Evolutionary conservation across 345 rosid genomes (phyloP).

Genomic region (Lumnitzera littorea): DNA sequence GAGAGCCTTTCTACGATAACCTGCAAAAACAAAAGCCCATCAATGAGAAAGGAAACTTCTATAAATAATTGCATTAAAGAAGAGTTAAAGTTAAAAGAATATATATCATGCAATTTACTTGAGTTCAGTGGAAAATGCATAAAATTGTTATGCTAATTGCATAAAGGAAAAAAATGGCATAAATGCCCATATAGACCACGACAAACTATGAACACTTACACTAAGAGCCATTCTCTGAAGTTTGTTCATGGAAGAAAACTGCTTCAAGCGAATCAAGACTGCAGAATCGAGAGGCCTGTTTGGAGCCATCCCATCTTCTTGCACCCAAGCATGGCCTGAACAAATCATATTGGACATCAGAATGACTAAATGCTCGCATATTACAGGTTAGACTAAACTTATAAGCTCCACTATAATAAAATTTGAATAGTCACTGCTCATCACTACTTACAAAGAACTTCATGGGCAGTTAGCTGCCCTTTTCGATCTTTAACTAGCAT

Average conservation of each 20-base stretch:
- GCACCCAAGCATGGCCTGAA: constrained; percentile 33
- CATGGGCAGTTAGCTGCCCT: background rate
- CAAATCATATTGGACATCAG: background rate
- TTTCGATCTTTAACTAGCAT: constrained; percentile 5
- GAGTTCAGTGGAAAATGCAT: no score
- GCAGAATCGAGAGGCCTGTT: constrained; percentile 33
- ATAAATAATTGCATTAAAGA: no score
- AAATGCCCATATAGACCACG: background rate
- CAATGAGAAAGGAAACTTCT: no score
- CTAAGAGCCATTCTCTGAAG: constrained; percentile 26
- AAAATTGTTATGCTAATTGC: no score
- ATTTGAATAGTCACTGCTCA: background rate
- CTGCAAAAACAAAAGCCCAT: background rate
- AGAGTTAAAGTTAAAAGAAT: no score
- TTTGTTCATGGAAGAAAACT: constrained; percentile 33
- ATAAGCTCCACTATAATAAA: background rate
- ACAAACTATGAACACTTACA: constrained; percentile 6
- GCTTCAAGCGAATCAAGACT: constrained; percentile 26
- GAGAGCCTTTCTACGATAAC: constrained; percentile 6
- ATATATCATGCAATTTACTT: no score
- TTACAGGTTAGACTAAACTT: background rate
- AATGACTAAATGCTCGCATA: background rate
- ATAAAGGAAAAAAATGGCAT: background rate
- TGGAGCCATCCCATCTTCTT: constrained; percentile 22
- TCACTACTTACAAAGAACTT: constrained; percentile 1